Evolutionary conservation across 2,329 filamentous ascomycete species (phyloP).

Genomic region (Zymoseptoria ardabiliae): DNA sequence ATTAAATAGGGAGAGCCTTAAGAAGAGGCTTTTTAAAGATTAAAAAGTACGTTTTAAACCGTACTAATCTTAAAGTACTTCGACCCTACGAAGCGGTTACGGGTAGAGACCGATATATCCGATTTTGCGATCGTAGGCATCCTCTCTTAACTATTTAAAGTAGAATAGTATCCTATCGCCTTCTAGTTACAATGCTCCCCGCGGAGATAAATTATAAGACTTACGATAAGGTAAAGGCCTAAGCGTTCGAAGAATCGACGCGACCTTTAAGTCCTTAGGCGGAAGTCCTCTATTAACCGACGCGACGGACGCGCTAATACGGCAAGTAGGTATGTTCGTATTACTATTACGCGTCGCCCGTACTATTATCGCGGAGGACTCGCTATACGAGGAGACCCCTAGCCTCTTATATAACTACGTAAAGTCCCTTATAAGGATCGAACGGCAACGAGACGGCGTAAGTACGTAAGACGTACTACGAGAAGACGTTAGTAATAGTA

Average conservation of each 20-base stretch:
- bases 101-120: neutral
- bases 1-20: neutral
- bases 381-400: neutral
- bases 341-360: neutral
- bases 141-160: neutral
- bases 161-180: neutral
- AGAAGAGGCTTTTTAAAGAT: neutral
- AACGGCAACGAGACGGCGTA: neutral
- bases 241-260: neutral
- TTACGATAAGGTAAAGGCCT: neutral
- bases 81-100: neutral
- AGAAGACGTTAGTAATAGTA: neutral
- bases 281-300: neutral
- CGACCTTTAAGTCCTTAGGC: neutral
- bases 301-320: too few relatives aligned
- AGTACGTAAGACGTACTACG: neutral
- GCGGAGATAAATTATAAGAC: neutral
- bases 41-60: neutral
- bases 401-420: neutral
- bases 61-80: slow-evolving; percentile 1
- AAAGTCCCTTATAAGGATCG: neutral
- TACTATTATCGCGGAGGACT: neutral
- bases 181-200: neutral
- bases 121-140: neutral
- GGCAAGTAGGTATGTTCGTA: too few relatives aligned